Percentiles rank a stretch among this genome's conserved stretches.
Evolutionary conservation across 2,329 filamentous ascomycete genomes (phyloP).

Genomic region (Apiospora pterosperma): DNA sequence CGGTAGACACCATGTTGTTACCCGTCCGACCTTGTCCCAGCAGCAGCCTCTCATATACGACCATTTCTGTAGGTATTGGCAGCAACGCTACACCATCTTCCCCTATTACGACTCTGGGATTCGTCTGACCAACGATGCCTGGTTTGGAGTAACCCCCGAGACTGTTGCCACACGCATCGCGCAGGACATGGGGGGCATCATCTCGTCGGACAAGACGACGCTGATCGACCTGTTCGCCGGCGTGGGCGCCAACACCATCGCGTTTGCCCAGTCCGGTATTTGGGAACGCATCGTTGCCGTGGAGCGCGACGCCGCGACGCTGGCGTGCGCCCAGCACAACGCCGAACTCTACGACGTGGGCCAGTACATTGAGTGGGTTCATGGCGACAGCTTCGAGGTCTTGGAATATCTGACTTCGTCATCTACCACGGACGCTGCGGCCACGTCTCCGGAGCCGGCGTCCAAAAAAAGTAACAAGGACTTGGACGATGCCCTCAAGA

Average conservation of each 20-base stretch:
- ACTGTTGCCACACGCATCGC: conserved; percentile 85
- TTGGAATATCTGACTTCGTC: conserved; percentile 43
- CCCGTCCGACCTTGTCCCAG: background rate
- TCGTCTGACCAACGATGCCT: conserved; percentile 87
- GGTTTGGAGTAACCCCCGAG: conserved; percentile 97
- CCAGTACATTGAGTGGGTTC: conserved; percentile 74
- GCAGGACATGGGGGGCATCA: conserved; percentile 59
- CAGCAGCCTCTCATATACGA: background rate
- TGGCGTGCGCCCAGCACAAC: conserved; percentile 91
- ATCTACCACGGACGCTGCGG: conserved; percentile 8
- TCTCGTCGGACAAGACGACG: conserved; percentile 51
- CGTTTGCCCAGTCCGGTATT: conserved; percentile 74
- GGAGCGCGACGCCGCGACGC: conserved; percentile 74
- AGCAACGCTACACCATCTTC: conserved; percentile 85
- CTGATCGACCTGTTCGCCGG: conserved; percentile 90
- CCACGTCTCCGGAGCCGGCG: background rate
- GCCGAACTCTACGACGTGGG: conserved; percentile 81
- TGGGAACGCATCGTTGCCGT: conserved; percentile 87
- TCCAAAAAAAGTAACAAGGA: conserved; percentile 24
- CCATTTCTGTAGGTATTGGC: conserved; percentile 69
- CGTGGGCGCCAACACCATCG: conserved; percentile 89
- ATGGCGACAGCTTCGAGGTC: conserved; percentile 81
- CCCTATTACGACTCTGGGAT: conserved; percentile 83
- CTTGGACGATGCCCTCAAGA: conserved; percentile 25
- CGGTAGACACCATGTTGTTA: background rate